A percentile compares a stretch with the other conserved stretches of the same genome.
Evolutionary conservation across 2,329 filamentous ascomycete species (phyloP).

Genomic region (Achaetomium macrosporum): DNA sequence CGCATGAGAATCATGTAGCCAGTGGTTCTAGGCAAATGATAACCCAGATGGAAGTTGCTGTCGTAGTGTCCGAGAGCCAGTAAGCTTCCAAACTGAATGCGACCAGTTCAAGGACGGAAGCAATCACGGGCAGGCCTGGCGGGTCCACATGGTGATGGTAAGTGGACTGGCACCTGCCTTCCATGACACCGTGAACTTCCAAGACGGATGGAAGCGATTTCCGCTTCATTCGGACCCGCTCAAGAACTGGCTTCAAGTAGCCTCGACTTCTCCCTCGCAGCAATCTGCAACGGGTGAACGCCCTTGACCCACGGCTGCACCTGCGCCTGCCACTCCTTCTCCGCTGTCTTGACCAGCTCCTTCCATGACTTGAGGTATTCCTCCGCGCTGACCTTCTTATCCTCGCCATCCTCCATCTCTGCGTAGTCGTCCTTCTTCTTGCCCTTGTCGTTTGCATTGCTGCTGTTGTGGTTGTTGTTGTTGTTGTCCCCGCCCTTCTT

Average conservation of each 20-base stretch:
- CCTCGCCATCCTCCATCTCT: constrained; percentile 40
- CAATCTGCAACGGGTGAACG: constrained; percentile 24
- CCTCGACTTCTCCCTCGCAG: constrained; percentile 9
- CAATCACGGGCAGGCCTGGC: neutral
- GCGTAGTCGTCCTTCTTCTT: constrained; percentile 40
- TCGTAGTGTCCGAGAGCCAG: neutral
- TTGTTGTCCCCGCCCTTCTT: constrained; percentile 44
- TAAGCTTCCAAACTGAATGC: neutral
- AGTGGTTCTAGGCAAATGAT: neutral
- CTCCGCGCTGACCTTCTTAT: constrained; percentile 47
- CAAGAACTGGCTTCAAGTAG: constrained; percentile 2
- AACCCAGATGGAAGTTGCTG: constrained; percentile 1
- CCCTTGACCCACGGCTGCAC: constrained; percentile 31
- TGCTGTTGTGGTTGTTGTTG: constrained; percentile 42
- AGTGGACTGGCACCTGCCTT: neutral
- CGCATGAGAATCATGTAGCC: neutral
- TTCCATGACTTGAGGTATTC: constrained; percentile 60
- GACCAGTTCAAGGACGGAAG: constrained; percentile 2
- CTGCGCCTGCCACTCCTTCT: constrained; percentile 60
- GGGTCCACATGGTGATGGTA: neutral
- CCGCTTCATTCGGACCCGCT: neutral
- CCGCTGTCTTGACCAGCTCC: constrained; percentile 58
- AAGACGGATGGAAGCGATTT: neutral
- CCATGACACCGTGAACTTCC: neutral
- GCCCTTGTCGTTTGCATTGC: constrained; percentile 32